Evolutionary conservation across 2,329 filamentous ascomycete genomes (phyloP), one percentile per base, ranked within the genome.

Genomic region (Pseudocercospora musae): DNA sequence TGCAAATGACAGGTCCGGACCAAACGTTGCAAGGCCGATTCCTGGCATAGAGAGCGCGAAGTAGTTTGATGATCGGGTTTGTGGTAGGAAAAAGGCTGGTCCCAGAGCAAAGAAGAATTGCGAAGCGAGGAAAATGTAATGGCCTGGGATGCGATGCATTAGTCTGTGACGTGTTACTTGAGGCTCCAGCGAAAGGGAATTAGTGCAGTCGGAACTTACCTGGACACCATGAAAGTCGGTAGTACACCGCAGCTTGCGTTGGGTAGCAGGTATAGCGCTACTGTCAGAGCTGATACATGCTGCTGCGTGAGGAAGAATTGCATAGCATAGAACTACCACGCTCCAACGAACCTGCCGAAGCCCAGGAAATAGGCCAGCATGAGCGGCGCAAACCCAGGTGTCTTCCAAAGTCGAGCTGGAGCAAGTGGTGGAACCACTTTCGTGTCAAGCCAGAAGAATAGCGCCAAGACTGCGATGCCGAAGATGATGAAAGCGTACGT

Each of bases 11-110:
- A 81, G 70, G 52, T 82, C 80, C 0, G 80, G 80, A 0, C 80
- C 80, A 50, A 82, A 81, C 0, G 79, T 81, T 0, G 79, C 78
- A 0, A 82, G 69, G 0, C 75, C 75, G 1, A 81, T 74, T 0
- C 79, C 79, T 0, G 79, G 79, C 63, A 81, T 72, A 0, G 78
- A 78, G 3, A 81, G 73, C 0, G 76, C 77, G 78, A 79, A 82
- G 71, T 81, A 82, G 0, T 63, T 74, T 0, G 79, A 79, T 10
- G 67, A 69, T 0, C 78, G 69, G 0, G 73, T 78, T 61, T 81
- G 79, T 5, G 71, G 77, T 6, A 79, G 66, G 62, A 78, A 79
- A 59, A 79, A 78, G 0, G 73, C 76, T 0, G 77, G 75, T 0
- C 77, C 76, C 4, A 78, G 73, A 1, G 75, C 76, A 18, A 76